These are phyloP conservation scores for Tulasnella sp. DNA, from an alignment of 768 basidiomycete species.

Conservation along the genomic window DNA sequence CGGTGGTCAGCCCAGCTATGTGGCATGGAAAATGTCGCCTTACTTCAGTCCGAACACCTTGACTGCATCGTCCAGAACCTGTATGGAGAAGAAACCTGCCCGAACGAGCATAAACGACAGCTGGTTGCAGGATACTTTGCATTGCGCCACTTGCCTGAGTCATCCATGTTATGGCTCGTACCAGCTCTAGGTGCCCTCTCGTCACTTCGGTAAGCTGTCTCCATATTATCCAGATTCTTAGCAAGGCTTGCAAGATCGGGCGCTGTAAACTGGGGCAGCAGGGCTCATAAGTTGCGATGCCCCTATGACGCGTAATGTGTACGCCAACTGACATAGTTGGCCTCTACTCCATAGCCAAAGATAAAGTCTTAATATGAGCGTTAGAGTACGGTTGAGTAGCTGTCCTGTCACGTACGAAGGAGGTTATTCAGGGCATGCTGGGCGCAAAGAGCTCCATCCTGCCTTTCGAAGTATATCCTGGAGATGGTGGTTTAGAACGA, in stretches of 20 bases:
- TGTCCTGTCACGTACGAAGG: conserved; percentile 45
- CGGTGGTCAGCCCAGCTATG: not conserved
- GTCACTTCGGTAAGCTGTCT: conserved; percentile 36
- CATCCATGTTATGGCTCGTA: conserved; percentile 68
- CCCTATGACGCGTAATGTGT: conserved; percentile 2
- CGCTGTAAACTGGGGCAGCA: conserved; percentile 49
- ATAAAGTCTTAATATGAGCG: not conserved
- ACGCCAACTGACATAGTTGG: not conserved
- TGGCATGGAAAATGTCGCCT: conserved; percentile 16
- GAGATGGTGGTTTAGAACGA: not conserved
- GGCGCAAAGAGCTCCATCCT: conserved; percentile 80
- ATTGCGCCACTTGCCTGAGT: conserved; percentile 48
- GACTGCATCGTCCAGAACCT: conserved; percentile 76
- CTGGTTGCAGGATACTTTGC: not conserved
- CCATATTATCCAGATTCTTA: conserved; percentile 51
- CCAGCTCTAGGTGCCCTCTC: not conserved
- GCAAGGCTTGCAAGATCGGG: conserved; percentile 72
- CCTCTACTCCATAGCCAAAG: conserved; percentile 29
- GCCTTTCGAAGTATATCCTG: conserved; percentile 24
- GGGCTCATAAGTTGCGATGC: conserved; percentile 16
- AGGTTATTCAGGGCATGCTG: conserved; percentile 78
- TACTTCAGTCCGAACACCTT: conserved; percentile 77
- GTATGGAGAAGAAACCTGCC: conserved; percentile 82
- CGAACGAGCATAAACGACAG: not conserved
- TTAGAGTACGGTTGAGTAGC: conserved; percentile 17